Conservation (phyloP, 129 eudicot species). For the Kitagawia praeruptora region DNA sequence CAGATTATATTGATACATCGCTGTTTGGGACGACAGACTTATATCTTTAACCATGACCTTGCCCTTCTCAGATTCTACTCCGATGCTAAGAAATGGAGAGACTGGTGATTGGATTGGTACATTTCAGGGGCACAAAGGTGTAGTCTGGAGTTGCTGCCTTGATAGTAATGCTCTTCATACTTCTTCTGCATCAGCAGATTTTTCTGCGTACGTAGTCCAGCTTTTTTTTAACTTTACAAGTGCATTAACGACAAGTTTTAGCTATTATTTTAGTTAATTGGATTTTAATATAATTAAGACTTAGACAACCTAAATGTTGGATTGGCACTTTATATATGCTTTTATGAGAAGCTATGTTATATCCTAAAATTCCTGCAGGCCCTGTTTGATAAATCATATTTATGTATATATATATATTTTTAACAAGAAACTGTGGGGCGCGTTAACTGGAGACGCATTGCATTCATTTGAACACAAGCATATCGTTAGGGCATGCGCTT, state of each 20-base stretch:
- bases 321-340: slow-evolving; percentile 5
- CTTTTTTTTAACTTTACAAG: background rate
- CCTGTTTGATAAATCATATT: background rate
- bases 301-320: background rate
- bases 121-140: slow-evolving; percentile 88
- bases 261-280: background rate
- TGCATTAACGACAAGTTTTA: background rate
- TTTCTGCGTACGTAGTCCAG: slow-evolving; percentile 54
- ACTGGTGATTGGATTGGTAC: slow-evolving; percentile 90
- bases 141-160: slow-evolving; percentile 82
- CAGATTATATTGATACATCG: background rate
- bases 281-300: background rate
- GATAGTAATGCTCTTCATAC: slow-evolving; percentile 68
- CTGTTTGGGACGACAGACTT: background rate
- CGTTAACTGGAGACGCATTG: slow-evolving; percentile 69
- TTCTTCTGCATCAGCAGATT: slow-evolving; percentile 90
- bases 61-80: slow-evolving; percentile 49
- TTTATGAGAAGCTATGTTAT: background rate
- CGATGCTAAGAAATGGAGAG: slow-evolving; percentile 88
- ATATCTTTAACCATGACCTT: background rate
- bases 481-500: slow-evolving; percentile 76
- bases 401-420: background rate
- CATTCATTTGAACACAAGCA: slow-evolving; percentile 92
- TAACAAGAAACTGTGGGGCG: slow-evolving; percentile 79
- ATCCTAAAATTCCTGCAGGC: background rate